phyloP scores from a whole-genome alignment of 2,329 filamentous ascomycete species.

The Curvularia spicifera region DNA sequence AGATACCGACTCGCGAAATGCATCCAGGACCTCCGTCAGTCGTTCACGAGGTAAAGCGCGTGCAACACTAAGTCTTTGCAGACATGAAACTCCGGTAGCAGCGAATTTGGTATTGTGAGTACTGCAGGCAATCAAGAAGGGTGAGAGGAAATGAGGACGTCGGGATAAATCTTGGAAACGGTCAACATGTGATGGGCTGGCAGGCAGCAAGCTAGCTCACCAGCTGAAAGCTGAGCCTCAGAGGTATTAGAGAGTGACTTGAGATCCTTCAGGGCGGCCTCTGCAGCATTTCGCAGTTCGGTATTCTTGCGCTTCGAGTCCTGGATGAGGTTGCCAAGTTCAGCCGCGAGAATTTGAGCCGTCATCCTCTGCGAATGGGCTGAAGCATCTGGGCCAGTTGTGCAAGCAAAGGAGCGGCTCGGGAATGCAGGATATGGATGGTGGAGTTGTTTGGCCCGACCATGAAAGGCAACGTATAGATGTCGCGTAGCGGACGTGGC shows the following conservation, averaged over 20 bases:
- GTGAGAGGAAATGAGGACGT: slow-evolving; percentile 83
- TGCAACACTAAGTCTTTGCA: slow-evolving; percentile 86
- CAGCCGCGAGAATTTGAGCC: slow-evolving; percentile 84
- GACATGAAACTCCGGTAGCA: slow-evolving; percentile 81
- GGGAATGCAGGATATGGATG: slow-evolving; percentile 4
- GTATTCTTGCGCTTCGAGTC: slow-evolving; percentile 95
- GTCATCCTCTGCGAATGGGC: slow-evolving; percentile 69
- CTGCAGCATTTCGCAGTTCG: slow-evolving; percentile 88
- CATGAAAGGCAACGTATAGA: slow-evolving; percentile 19
- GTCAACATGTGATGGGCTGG: slow-evolving; percentile 8
- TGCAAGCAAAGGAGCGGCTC: slow-evolving; percentile 17
- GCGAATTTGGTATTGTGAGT: slow-evolving; percentile 92
- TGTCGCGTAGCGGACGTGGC: slow-evolving; percentile 27
- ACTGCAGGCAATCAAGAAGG: slow-evolving; percentile 90
- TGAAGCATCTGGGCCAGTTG: slow-evolving; percentile 32
- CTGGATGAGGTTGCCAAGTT: slow-evolving; percentile 88
- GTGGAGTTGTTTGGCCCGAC: slow-evolving; percentile 28
- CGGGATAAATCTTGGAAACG: slow-evolving; percentile 74
- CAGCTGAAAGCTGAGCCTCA: slow-evolving; percentile 76
- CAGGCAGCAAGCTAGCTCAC: slow-evolving; percentile 51
- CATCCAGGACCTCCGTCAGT: slow-evolving; percentile 85
- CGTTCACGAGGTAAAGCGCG: slow-evolving; percentile 79
- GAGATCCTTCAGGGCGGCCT: slow-evolving; percentile 90
- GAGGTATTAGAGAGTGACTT: slow-evolving; percentile 76
- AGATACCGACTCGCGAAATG: slow-evolving; percentile 79